Base-by-base conservation (phyloP, 2,329 filamentous ascomycete species). In the Nothopassalora personata region DNA sequence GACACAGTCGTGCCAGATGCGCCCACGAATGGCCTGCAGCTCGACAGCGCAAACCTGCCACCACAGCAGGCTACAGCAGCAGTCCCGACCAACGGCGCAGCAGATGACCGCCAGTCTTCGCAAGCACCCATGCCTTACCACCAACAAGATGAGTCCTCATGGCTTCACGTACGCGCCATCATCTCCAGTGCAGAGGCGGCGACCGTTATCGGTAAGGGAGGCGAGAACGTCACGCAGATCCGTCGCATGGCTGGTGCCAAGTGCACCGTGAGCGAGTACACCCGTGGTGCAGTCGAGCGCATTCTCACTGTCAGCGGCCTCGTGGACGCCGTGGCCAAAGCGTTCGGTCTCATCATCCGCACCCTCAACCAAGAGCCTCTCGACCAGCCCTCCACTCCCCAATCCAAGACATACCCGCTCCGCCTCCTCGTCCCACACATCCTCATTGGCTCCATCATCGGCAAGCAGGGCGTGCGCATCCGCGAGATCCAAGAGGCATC, bases 401-500 rank as follows among this genome's bases (percentile, higher is more conserved):
- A 95, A 66, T 97, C 93, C 62, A 97, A 97, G 83, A 96, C 93
- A 1, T 99, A 99, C 70, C 94, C 94, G 61, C 86, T 99, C 56
- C 91, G 94, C 68, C 86, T 99, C 53, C 85, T 99, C 57, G 91
- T 99, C 68, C 94, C 94, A 18, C 94, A 97, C 73, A 94, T 99
- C 69, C 84, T 99, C 59, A 99, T 99, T 70, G 94, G 94, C 54
- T 97, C 93, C 61, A 97, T 99, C 76, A 99, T 99, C 75, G 94
- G 94, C 70, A 99, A 99, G 80, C 91, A 89, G 64, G 94, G 94
- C 66, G 89, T 92, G 60, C 88, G 94, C 64, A 99, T 99, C 73
- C 91, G 94, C 66, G 94, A 99, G 78, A 99, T 99, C 63, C 94
- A 99, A 75, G 94, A 99, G 73, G 92, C 92, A 19, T 99, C 94